Percentiles rank a stretch among this genome's conserved stretches.
Conservation (phyloP, 768 basidiomycete species). For the Ephemerocybe angulata region DNA sequence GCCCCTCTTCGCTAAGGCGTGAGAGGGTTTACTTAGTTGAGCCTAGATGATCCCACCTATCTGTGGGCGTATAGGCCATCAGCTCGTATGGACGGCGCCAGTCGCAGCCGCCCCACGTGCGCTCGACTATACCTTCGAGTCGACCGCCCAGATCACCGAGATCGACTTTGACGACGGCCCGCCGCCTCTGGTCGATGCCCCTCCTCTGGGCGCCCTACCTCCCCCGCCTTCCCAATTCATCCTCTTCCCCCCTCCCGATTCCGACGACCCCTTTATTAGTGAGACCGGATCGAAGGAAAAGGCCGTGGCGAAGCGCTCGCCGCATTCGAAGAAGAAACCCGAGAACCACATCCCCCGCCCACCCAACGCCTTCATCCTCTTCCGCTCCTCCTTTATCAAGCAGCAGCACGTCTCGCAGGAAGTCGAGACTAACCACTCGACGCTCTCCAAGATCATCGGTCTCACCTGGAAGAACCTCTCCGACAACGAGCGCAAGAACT, state of each 20-base stretch:
- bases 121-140: conserved; percentile 13
- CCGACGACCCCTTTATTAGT: too few relatives aligned
- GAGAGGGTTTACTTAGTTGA: conserved; percentile 3
- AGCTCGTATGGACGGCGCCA: conserved; percentile 28
- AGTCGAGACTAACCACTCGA: conserved; percentile 80
- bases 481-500: conserved; percentile 69
- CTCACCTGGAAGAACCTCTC: conserved; percentile 79
- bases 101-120: conserved; percentile 6
- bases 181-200: conserved; percentile 29
- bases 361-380: conserved; percentile 84
- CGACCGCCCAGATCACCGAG: conserved; percentile 21
- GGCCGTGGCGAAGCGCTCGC: conserved; percentile 38
- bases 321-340: conserved; percentile 67
- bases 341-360: conserved; percentile 79
- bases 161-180: conserved; percentile 22
- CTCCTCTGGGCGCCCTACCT: conserved; percentile 7
- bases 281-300: conserved; percentile 20
- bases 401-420: conserved; percentile 70
- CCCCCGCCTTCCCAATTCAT: conserved; percentile 35
- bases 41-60: not conserved
- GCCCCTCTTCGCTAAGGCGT: too few relatives aligned
- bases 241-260: conserved; percentile 52
- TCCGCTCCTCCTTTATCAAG: conserved; percentile 81
- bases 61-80: conserved; percentile 21
- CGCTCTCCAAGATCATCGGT: conserved; percentile 81